Conservation (phyloP, 2,329 filamentous ascomycete species). For the Sphaerulina vaccinii region DNA sequence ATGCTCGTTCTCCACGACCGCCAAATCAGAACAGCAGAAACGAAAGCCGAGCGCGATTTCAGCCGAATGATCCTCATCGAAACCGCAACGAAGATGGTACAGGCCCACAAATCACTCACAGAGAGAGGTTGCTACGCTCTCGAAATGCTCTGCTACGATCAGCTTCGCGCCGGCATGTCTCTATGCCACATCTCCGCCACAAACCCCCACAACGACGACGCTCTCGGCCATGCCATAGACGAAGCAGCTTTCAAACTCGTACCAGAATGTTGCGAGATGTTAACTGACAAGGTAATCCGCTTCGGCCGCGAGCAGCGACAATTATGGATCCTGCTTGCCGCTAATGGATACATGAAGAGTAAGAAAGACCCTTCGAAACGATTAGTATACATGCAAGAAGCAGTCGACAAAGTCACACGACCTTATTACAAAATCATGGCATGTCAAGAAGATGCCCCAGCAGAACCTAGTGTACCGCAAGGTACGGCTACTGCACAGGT, state of each 20-base stretch:
- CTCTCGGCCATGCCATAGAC: conserved; percentile 26
- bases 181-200: conserved; percentile 31
- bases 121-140: conserved; percentile 29
- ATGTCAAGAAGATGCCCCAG: conserved; percentile 29
- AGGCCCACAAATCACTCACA: conserved; percentile 28
- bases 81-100: conserved; percentile 31
- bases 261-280: conserved; percentile 30
- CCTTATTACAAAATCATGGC: conserved; percentile 37
- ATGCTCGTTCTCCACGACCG: conserved; percentile 34
- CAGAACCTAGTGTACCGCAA: neutral
- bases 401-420: conserved; percentile 32
- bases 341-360: conserved; percentile 30
- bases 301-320: conserved; percentile 34
- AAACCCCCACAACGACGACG: conserved; percentile 27
- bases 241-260: conserved; percentile 26
- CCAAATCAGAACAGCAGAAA: conserved; percentile 30
- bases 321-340: conserved; percentile 34
- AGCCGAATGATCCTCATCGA: conserved; percentile 34
- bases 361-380: conserved; percentile 28
- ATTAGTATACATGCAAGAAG: conserved; percentile 34
- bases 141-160: conserved; percentile 32
- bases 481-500: neutral
- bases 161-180: conserved; percentile 33
- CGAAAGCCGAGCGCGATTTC: conserved; percentile 30
- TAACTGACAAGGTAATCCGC: conserved; percentile 32